Conservation (phyloP, 345 rosid genomes). For the Syzygium oleosum region DNA sequence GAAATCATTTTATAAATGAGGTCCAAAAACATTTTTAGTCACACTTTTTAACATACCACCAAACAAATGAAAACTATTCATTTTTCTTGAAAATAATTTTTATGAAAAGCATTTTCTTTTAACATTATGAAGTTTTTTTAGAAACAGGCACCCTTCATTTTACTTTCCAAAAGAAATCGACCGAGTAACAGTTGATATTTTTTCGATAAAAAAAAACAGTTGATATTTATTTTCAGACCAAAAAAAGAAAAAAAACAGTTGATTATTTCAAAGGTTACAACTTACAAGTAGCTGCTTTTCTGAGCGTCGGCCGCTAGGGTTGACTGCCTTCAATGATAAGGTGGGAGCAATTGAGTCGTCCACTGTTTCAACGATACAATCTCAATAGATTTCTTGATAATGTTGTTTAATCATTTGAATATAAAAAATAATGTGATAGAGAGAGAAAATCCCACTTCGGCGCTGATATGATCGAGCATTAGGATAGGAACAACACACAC, state of each 20-base stretch:
- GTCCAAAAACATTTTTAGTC: not conserved
- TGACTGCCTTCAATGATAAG: not conserved
- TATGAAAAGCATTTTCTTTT: not conserved
- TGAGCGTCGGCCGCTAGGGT: not conserved
- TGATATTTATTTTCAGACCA: no score
- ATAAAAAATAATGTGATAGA: not conserved
- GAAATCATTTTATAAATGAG: not conserved
- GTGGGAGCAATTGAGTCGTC: not conserved
- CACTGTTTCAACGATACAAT: not conserved
- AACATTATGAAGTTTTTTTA: no score
- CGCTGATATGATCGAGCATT: not conserved
- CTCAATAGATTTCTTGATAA: not conserved
- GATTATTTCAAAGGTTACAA: not conserved
- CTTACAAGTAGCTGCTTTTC: not conserved
- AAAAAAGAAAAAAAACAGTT: not conserved
- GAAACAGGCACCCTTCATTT: no score
- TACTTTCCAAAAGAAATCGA: not conserved
- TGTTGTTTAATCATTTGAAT: not conserved
- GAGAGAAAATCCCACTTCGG: not conserved
- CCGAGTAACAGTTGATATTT: not conserved
- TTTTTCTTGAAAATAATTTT: not conserved
- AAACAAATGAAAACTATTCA: not conserved
- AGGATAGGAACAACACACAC: not conserved
- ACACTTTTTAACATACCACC: not conserved
- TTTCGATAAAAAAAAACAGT: no score